Percentiles rank a stretch among this genome's conserved stretches.
Evolutionary conservation across 768 basidiomycete genomes (phyloP).

Genomic region (Kwoniella heveanensis): DNA sequence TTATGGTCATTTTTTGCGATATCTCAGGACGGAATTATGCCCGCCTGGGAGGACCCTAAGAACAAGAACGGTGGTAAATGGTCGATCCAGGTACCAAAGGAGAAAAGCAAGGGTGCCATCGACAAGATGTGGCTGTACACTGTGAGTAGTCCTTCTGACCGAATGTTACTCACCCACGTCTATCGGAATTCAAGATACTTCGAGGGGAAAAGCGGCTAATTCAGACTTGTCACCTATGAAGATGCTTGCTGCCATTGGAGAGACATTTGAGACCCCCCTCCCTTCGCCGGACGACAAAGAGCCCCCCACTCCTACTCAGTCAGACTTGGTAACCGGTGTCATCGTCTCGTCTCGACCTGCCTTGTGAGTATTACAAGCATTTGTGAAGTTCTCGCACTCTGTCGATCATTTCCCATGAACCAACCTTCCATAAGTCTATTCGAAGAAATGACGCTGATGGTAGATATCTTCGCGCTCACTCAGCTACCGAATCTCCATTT

Average conservation of each 20-base stretch:
- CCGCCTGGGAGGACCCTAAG: conserved; percentile 95
- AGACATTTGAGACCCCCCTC: conserved; percentile 91
- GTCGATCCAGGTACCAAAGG: conserved; percentile 95
- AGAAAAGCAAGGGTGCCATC: conserved; percentile 79
- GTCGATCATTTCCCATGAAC: too few species aligned
- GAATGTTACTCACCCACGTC: too few species aligned
- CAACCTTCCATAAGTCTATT: conserved; percentile 1
- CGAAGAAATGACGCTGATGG: neutral
- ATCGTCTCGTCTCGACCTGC: conserved; percentile 86
- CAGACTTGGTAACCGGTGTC: conserved; percentile 74
- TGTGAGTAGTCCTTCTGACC: conserved; percentile 61
- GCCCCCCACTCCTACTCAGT: conserved; percentile 57
- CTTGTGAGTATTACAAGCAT: conserved; percentile 45
- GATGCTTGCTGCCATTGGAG: conserved; percentile 99
- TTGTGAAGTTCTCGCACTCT: neutral
- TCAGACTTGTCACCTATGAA: too few species aligned
- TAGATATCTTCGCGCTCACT: conserved; percentile 52
- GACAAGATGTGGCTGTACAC: conserved; percentile 99
- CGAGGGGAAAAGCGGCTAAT: too few species aligned
- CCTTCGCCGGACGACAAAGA: conserved; percentile 32
- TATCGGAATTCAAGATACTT: too few species aligned
- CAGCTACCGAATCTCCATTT: conserved; percentile 96
- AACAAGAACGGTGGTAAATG: conserved; percentile 98
- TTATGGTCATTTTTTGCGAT: neutral
- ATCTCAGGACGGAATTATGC: conserved; percentile 84